These are phyloP conservation scores for Aspergillus indologenus DNA, from an alignment of 495 filamentous ascomycete genomes.

Conservation along the genomic window DNA sequence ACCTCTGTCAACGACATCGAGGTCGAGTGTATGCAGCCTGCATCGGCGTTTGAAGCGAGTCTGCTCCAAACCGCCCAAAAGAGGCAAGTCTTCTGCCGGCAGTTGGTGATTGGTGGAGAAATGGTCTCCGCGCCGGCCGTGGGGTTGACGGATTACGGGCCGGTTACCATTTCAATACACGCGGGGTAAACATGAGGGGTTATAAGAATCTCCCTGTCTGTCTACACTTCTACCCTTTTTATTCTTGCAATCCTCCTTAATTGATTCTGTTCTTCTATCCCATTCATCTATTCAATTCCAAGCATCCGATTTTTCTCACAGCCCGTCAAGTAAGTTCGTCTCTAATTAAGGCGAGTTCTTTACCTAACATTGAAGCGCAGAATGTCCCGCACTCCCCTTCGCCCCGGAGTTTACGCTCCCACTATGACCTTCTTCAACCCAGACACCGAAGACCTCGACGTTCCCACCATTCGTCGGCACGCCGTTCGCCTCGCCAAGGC, in stretches of 20 bases:
- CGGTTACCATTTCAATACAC: not conserved
- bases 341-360: too few relatives aligned
- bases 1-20: not conserved
- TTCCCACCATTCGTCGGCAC: conserved; percentile 72
- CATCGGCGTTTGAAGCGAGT: not conserved
- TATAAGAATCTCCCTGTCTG: not conserved
- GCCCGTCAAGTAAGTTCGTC: not conserved
- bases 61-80: too few relatives aligned
- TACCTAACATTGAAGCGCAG: not conserved
- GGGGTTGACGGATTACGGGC: not conserved
- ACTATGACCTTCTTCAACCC: conserved; percentile 90
- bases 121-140: not conserved
- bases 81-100: conserved; percentile 1
- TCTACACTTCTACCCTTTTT: not conserved
- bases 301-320: not conserved
- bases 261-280: not conserved
- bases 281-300: not conserved
- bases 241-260: not conserved
- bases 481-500: conserved; percentile 76
- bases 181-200: conserved; percentile 8
- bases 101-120: conserved; percentile 17
- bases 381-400: conserved; percentile 56
- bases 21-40: not conserved
- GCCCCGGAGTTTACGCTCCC: conserved; percentile 82
- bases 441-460: conserved; percentile 78